phyloP scores from a whole-genome alignment of 352 stramenopile species.

The Globisporangium alternatum region DNA sequence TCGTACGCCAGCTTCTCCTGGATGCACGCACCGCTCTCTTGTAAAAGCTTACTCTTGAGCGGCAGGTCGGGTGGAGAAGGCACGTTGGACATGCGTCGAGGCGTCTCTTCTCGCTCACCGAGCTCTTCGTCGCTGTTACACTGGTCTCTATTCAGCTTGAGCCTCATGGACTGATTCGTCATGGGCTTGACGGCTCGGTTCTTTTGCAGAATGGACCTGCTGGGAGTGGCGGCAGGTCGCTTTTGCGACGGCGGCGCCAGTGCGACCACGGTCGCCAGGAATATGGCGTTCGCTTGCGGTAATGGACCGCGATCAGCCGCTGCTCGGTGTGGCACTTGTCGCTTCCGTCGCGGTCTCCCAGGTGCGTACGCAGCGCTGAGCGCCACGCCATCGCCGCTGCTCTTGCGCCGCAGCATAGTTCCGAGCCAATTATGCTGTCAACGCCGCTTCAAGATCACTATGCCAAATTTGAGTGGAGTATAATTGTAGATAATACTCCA shows the following conservation, averaged over 20 bases:
- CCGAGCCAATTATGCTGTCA: background rate
- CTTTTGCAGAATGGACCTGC: background rate
- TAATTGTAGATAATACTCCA: too few relatives aligned
- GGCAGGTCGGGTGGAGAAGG: background rate
- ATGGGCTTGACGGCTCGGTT: slow-evolving; percentile 1
- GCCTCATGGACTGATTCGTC: background rate
- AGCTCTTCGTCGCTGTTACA: background rate
- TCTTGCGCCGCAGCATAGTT: slow-evolving; percentile 5
- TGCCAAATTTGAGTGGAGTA: background rate
- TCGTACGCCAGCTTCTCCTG: slow-evolving; percentile 33
- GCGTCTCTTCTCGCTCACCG: slow-evolving; percentile 10
- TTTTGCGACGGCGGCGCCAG: background rate
- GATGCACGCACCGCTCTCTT: slow-evolving; percentile 13
- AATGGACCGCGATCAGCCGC: background rate
- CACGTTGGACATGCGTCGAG: background rate
- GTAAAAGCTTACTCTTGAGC: background rate
- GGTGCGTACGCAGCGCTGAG: slow-evolving; percentile 2
- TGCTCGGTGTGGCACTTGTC: background rate
- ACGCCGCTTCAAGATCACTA: slow-evolving; percentile 5
- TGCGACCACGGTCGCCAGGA: background rate
- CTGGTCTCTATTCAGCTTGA: background rate
- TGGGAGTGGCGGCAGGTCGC: background rate
- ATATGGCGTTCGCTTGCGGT: slow-evolving; percentile 1
- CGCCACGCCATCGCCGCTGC: background rate
- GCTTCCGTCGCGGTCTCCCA: background rate